Evolutionary conservation across 805 yeast genomes (phyloP), one percentile per base, ranked within the genome.

Genomic region (Nakazawaea siamensis): DNA sequence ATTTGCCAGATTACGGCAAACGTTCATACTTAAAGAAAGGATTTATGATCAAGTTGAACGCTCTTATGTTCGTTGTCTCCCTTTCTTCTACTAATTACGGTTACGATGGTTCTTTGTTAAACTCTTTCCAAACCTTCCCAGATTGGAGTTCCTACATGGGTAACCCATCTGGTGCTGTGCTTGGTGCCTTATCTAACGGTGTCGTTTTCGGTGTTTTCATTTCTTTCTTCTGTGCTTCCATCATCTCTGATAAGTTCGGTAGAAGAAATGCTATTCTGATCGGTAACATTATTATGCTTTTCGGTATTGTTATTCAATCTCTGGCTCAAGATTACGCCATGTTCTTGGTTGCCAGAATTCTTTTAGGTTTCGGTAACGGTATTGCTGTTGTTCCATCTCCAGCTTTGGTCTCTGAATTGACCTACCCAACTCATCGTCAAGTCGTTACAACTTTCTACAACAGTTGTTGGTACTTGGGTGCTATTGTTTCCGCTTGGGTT

Each of bases 261-360:
- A 54, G 74, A 58, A 55, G 66, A 50, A 56, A 40, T 64, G 63
- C 64, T 62, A 66, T 79, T 24, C 45, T 68, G 17, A 30, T 59
- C 18, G 86, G 87, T 10, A 58, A 73, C 30, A 14, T 62, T 14
- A 60, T 75, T 31, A 70, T 78, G 44, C 55, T 72, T 24, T 41
- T 75, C 29, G 83, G 84, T 38, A 68, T 76, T 15, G 46, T 67
- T 24, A 58, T 80, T 24, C 80, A 79, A 41, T 54, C 68, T 12
- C 33, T 69, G 14, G 63, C 80, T 10, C 31, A 31, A 5, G 31
- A 37, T 5, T 38, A 45, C 23, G 57, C 50, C 13, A 49, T 46
- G 46, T 64, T 68, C 47, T 53, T 70, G 20, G 64, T 49, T 14
- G 49, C 70, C 0, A 61, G 80, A 57, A 46, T 73, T 27, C 41